Conservation (phyloP, 2,329 filamentous ascomycete genomes). For the Xylaria digitata region DNA sequence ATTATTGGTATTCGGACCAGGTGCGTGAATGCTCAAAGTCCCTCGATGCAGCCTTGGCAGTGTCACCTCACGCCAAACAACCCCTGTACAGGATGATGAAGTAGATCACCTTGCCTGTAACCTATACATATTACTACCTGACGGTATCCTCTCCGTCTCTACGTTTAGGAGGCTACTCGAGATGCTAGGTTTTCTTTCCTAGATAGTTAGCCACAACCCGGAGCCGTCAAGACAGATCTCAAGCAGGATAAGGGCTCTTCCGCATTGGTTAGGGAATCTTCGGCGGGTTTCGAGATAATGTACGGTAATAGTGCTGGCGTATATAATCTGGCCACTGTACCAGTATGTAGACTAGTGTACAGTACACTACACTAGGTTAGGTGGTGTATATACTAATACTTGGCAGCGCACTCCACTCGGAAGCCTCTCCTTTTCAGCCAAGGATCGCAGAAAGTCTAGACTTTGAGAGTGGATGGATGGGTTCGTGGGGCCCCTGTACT, state of each 20-base stretch:
- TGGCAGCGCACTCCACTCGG: slow-evolving; percentile 30
- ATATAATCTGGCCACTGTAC: neutral
- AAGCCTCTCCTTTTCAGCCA: slow-evolving; percentile 34
- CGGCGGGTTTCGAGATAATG: slow-evolving; percentile 11
- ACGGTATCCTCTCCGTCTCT: neutral
- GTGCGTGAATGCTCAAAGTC: slow-evolving; percentile 23
- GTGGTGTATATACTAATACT: slow-evolving; percentile 13
- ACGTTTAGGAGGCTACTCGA: neutral
- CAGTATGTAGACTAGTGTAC: neutral
- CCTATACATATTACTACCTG: neutral
- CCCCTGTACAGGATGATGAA: slow-evolving; percentile 31
- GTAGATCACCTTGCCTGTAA: slow-evolving; percentile 9
- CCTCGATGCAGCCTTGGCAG: slow-evolving; percentile 31
- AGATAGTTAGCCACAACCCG: neutral
- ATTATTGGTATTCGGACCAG: slow-evolving; percentile 33
- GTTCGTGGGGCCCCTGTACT: slow-evolving; percentile 23
- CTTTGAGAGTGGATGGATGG: slow-evolving; percentile 34
- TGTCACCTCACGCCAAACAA: slow-evolving; percentile 26
- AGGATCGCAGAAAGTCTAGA: slow-evolving; percentile 36
- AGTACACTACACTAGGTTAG: neutral
- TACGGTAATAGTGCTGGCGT: no score
- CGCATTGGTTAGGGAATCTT: neutral
- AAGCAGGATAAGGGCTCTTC: slow-evolving; percentile 1
- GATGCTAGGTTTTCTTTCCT: neutral
- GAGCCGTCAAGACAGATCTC: neutral